phyloP scores from a whole-genome alignment of 768 basidiomycete genomes.

The Tulasnella sp. region DNA sequence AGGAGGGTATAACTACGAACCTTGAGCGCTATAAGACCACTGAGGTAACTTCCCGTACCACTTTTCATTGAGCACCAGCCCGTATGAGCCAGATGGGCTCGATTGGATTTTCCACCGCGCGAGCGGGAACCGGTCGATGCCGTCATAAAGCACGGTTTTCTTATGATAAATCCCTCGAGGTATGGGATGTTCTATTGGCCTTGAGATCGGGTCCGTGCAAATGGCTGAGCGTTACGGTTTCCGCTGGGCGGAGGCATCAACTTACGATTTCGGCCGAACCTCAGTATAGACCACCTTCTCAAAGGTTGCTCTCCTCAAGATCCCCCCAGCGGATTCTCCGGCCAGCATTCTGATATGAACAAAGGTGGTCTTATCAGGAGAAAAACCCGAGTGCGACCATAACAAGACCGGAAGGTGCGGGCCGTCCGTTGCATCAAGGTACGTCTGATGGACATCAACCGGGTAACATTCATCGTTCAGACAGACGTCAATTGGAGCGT shows the following conservation, averaged over 20 bases:
- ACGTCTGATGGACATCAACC: constrained; percentile 8
- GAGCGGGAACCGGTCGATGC: neutral
- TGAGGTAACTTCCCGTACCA: neutral
- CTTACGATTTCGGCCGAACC: neutral
- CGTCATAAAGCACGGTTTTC: neutral
- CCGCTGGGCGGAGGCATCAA: neutral
- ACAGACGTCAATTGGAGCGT: neutral
- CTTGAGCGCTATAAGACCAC: neutral
- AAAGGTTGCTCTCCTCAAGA: neutral
- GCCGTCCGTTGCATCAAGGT: neutral
- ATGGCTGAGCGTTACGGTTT: neutral
- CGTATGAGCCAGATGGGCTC: neutral
- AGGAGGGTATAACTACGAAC: neutral
- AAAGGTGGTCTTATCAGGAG: neutral
- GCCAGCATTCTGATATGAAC: neutral
- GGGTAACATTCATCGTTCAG: constrained; percentile 10
- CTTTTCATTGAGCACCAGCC: neutral
- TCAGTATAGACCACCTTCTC: neutral
- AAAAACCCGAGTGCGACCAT: neutral
- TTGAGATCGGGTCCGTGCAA: neutral
- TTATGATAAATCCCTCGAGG: neutral
- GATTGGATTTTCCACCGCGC: neutral
- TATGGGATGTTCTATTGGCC: neutral
- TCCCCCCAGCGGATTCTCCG: neutral
- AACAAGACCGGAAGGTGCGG: neutral